These are phyloP conservation scores for Jackrogersella minutella DNA, from an alignment of 495 filamentous ascomycete genomes.

Conservation along the genomic window DNA sequence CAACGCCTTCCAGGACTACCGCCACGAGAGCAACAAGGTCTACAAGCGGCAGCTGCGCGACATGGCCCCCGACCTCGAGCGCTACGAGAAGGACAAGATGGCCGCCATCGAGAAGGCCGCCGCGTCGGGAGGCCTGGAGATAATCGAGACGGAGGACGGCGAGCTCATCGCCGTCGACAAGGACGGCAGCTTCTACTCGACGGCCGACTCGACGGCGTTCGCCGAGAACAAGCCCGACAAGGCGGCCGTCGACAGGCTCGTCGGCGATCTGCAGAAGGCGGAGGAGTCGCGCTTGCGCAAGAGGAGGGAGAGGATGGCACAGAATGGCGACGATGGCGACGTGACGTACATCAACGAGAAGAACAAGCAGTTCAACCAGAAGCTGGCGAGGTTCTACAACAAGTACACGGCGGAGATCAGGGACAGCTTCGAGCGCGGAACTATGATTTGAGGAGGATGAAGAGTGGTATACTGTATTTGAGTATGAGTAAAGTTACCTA, in stretches of 20 bases:
- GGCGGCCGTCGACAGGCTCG: constrained; percentile 88
- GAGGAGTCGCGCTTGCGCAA: constrained; percentile 88
- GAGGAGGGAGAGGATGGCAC: constrained; percentile 75
- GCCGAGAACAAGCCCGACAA: constrained; percentile 87
- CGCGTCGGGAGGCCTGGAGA: constrained; percentile 78
- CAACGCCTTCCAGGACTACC: constrained; percentile 90
- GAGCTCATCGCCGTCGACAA: constrained; percentile 94
- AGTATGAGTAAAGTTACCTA: constrained; percentile 5
- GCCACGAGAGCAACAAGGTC: constrained; percentile 83
- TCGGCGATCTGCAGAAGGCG: constrained; percentile 84
- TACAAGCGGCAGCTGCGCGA: constrained; percentile 91
- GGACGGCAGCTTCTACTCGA: constrained; percentile 87
- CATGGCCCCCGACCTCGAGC: constrained; percentile 73
- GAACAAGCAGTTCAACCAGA: constrained; percentile 99
- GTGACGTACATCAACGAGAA: constrained; percentile 99
- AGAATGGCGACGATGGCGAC: constrained; percentile 80
- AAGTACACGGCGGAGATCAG: constrained; percentile 98
- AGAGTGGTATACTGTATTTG: constrained; percentile 16
- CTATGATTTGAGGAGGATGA: constrained; percentile 69
- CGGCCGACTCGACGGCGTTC: constrained; percentile 80
- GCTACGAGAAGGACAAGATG: constrained; percentile 85
- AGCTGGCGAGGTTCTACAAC: constrained; percentile 93
- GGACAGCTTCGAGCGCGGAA: constrained; percentile 97
- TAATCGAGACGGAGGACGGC: constrained; percentile 92
- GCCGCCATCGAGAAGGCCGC: constrained; percentile 85